A percentile compares a stretch with the other conserved stretches of the same genome.
Evolutionary conservation across 768 basidiomycete genomes (phyloP).

Genomic region (Glaciozyma martinii): DNA sequence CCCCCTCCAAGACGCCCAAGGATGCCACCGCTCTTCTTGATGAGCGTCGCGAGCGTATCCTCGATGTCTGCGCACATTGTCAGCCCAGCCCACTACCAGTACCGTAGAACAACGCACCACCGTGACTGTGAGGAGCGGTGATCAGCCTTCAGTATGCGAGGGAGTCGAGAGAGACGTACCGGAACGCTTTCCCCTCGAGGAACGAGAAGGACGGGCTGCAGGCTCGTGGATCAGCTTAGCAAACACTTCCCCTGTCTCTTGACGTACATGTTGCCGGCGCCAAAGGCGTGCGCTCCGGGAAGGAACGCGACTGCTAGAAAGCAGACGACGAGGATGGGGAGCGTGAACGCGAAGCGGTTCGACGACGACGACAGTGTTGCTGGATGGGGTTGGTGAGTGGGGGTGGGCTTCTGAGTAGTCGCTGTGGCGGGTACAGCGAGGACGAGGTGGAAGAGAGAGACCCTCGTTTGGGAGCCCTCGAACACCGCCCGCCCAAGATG

Average conservation of each 20-base stretch:
- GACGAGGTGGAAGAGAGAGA: no score
- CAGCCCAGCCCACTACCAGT: slow-evolving; percentile 43
- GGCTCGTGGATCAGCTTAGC: background rate
- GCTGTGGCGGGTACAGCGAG: no score
- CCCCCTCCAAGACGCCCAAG: slow-evolving; percentile 34
- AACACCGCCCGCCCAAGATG: no score
- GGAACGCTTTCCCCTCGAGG: slow-evolving; percentile 63
- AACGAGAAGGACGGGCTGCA: slow-evolving; percentile 53
- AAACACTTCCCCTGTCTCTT: no score
- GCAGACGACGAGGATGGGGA: background rate
- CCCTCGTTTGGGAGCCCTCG: no score
- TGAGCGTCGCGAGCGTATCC: slow-evolving; percentile 36
- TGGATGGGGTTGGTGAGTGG: no score
- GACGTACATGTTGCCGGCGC: slow-evolving; percentile 5
- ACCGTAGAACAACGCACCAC: background rate
- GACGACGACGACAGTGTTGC: no score
- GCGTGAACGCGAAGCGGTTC: no score
- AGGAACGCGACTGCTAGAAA: no score
- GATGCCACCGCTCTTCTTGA: slow-evolving; percentile 36
- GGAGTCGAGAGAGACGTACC: background rate
- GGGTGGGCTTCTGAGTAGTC: no score
- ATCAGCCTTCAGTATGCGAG: background rate
- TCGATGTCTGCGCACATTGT: background rate
- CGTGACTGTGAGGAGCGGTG: background rate
- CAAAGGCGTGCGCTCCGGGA: background rate